phyloP scores from a whole-genome alignment of 1,284 basidiomycete genomes.

The Fomitopsis schrenkii region DNA sequence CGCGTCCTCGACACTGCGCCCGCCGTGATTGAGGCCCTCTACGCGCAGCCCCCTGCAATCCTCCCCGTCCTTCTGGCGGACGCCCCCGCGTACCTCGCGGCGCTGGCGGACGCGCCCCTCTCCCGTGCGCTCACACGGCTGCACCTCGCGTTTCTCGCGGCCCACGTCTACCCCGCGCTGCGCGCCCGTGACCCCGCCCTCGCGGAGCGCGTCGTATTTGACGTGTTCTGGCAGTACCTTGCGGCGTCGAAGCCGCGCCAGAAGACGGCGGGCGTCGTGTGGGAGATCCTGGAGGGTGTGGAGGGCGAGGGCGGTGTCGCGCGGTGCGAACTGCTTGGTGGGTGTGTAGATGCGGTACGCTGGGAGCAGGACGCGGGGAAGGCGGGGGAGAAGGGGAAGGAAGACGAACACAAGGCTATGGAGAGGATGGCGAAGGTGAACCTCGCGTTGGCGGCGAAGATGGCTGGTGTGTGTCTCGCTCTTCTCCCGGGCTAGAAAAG shows the following conservation, averaged over 20 bases:
- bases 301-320: constrained; percentile 23
- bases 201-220: constrained; percentile 48
- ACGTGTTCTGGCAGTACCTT: constrained; percentile 68
- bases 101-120: constrained; percentile 45
- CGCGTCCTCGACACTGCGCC: constrained; percentile 63
- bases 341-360: constrained; percentile 41
- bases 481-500: too few relatives aligned
- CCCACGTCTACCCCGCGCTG: constrained; percentile 36
- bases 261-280: constrained; percentile 57
- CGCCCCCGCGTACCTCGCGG: constrained; percentile 41
- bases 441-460: constrained; percentile 44
- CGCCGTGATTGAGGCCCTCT: constrained; percentile 64
- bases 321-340: constrained; percentile 41
- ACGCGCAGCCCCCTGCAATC: constrained; percentile 44
- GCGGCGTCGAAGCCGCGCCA: constrained; percentile 69
- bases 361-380: constrained; percentile 25
- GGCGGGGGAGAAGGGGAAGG: constrained; percentile 25
- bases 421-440: constrained; percentile 52
- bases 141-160: constrained; percentile 63
- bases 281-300: constrained; percentile 51
- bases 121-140: constrained; percentile 48
- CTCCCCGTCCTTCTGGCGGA: constrained; percentile 40
- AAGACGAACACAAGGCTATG: constrained; percentile 30
- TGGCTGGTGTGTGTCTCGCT: constrained; percentile 52
- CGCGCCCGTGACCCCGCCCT: constrained; percentile 26